phyloP scores from a whole-genome alignment of 257 asterid genomes.

The Solanum raphanifolium region DNA sequence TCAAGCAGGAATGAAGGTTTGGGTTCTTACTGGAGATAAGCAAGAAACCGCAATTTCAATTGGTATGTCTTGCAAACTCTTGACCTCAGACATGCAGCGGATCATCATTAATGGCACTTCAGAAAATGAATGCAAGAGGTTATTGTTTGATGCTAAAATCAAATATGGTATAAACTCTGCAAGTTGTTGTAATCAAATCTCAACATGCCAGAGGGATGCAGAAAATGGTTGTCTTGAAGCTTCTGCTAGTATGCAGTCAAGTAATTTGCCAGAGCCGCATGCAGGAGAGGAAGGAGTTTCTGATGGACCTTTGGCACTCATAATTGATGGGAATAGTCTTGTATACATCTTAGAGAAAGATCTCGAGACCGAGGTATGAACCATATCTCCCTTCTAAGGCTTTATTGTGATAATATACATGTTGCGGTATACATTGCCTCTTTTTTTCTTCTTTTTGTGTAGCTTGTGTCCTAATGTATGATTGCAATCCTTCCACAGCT shows the following conservation, averaged over 20 bases:
- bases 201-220: conserved; percentile 24
- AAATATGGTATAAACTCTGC: conserved; percentile 42
- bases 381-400: background rate
- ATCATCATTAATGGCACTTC: conserved; percentile 84
- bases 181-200: conserved; percentile 18
- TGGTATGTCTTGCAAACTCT: conserved; percentile 89
- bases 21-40: conserved; percentile 99
- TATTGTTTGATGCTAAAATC: conserved; percentile 70
- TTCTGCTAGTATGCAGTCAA: conserved; percentile 34
- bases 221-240: conserved; percentile 43
- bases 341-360: conserved; percentile 94
- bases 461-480: conserved; percentile 17
- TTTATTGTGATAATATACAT: background rate
- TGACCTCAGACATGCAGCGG: conserved; percentile 88
- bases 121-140: conserved; percentile 77
- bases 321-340: conserved; percentile 96
- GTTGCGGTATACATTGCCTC: background rate
- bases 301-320: conserved; percentile 58
- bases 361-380: conserved; percentile 68
- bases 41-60: conserved; percentile 98
- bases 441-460: background rate
- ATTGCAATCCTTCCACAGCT: conserved; percentile 44
- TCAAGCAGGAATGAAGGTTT: conserved; percentile 94
- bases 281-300: conserved; percentile 33
- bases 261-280: conserved; percentile 26